Base-by-base conservation (phyloP, 2,329 filamentous ascomycete genomes). In the Talaromyces pinophilus region DNA sequence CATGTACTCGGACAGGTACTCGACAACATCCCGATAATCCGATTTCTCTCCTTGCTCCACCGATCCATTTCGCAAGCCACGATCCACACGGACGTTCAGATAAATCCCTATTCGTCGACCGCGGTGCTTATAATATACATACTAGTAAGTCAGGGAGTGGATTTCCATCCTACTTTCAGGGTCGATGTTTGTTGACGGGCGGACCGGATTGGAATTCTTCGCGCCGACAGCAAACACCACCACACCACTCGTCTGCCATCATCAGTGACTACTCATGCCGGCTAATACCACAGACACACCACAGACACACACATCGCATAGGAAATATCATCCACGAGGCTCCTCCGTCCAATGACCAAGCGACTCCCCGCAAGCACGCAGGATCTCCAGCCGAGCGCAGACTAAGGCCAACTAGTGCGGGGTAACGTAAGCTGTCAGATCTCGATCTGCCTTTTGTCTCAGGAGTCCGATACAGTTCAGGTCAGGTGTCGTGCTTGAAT, bases 401-500 rank as follows among this genome's bases (percentile, higher is more conserved):
- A 30, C 61, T 60, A 66, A 60, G 22, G 13, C 60, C 35, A 63
- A 67, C 60, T 67, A 67, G 65, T 62, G 65, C 65, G 65, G 65
- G 65, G 65, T 67, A 67, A 63, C 52, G 64, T 63, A 55, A 67
- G 65, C 65, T 67, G 65, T 67, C 65, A 67, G 65, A 67, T 67
- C 65, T 63, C 60, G 65, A 63, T 67, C 65, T 48, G 60, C 22
- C 55, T 22, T 22, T 52, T 52, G 50, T 55, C 42, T 44, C 62
- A 57, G 22, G 52, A 59, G 62, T 44, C 48, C 40, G 52, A 44
- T 44, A 59, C 62, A 28, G 50, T 57, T 25, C 35, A 38, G 46
- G 61, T 67, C 65, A 67, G 62, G 65, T 67, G 65, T 66, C 19
- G 60, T 67, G 54, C 60, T n/a, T 42, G 60, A 38, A 59, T 52